A percentile compares a stretch with the other conserved stretches of the same genome.
phyloP scores from a whole-genome alignment of 805 yeast genomes.

The Suhomyces kilbournensis region DNA sequence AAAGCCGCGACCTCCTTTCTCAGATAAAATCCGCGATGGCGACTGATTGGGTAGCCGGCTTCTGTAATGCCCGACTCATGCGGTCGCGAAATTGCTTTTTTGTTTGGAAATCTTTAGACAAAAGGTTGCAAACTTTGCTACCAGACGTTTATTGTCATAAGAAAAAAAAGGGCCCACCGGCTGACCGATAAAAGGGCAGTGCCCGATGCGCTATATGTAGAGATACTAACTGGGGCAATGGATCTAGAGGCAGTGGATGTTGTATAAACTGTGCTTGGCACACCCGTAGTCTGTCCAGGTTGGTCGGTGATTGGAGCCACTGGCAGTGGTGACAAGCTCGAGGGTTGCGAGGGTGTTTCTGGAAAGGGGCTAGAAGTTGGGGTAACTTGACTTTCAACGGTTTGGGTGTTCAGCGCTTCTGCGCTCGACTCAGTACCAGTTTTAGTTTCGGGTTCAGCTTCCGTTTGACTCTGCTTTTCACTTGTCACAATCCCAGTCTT shows the following conservation, averaged over 20 bases:
- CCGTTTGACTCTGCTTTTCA: neutral
- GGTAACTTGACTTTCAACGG: neutral
- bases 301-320: neutral
- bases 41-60: neutral
- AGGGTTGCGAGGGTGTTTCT: neutral
- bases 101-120: neutral
- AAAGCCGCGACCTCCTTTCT: neutral
- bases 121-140: conserved; percentile 1
- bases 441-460: neutral
- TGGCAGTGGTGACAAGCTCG: neutral
- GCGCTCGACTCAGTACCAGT: neutral
- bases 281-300: neutral
- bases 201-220: neutral
- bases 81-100: neutral
- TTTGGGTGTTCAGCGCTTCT: neutral
- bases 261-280: neutral
- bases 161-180: neutral
- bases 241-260: neutral
- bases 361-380: neutral
- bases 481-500: neutral
- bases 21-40: neutral
- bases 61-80: neutral
- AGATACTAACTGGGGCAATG: neutral
- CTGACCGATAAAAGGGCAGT: neutral
- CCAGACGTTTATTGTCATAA: neutral